Conservation (phyloP, 2,329 filamentous ascomycete genomes). For the Ascochyta rabiei region DNA sequence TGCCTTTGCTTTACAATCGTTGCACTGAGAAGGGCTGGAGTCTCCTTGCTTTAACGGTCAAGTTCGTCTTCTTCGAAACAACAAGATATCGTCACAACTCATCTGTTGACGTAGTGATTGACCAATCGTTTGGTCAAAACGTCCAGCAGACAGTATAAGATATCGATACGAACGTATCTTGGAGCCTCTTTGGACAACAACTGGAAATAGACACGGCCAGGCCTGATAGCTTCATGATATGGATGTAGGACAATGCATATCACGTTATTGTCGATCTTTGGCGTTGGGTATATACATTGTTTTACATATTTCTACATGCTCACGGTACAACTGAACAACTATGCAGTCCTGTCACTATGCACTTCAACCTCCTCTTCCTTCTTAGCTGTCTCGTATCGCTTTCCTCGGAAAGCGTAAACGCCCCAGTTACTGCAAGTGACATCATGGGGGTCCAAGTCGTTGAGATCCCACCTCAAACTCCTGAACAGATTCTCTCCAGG, state of each 20-base stretch:
- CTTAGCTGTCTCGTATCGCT: conserved; percentile 79
- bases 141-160: too few relatives aligned
- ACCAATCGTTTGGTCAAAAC: too few relatives aligned
- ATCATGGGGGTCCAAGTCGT: conserved; percentile 93
- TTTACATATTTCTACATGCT: conserved; percentile 24
- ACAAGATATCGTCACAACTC: too few relatives aligned
- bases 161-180: too few relatives aligned
- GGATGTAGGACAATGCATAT: too few relatives aligned
- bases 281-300: neutral
- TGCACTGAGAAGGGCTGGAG: neutral
- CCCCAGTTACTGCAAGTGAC: conserved; percentile 97
- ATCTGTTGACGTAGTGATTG: too few relatives aligned
- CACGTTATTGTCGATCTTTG: too few relatives aligned
- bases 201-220: too few relatives aligned
- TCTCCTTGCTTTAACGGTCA: neutral
- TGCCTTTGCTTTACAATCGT: neutral
- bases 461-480: conserved; percentile 94
- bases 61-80: neutral
- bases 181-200: too few relatives aligned
- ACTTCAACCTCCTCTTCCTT: conserved; percentile 53
- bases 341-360: conserved; percentile 43
- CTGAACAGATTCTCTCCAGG: conserved; percentile 94
- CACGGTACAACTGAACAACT: conserved; percentile 8
- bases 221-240: too few relatives aligned
- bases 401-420: conserved; percentile 94